Evolutionary conservation across 2,329 filamentous ascomycete genomes (phyloP).

Genomic region (Dryadomyces quercus-mongolicae): DNA sequence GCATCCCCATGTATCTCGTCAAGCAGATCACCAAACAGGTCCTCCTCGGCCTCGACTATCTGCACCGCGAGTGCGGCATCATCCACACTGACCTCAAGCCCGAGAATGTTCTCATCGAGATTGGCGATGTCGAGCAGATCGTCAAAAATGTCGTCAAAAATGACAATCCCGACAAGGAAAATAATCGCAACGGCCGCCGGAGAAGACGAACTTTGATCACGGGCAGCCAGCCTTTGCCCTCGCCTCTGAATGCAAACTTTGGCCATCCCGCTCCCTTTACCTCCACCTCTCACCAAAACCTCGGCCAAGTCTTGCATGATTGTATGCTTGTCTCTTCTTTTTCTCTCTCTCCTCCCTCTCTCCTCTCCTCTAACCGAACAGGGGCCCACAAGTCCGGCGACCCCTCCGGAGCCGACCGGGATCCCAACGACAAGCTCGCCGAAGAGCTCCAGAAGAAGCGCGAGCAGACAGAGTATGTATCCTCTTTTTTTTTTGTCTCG

Average conservation of each 20-base stretch:
- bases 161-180: constrained; percentile 64
- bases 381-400: constrained; percentile 1
- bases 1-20: constrained; percentile 90
- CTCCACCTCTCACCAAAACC: constrained; percentile 56
- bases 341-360: not conserved
- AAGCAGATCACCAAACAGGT: constrained; percentile 99
- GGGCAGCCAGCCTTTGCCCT: constrained; percentile 89
- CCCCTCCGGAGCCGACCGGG: constrained; percentile 5
- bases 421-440: constrained; percentile 30
- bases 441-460: constrained; percentile 64
- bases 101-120: constrained; percentile 97
- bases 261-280: constrained; percentile 62
- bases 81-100: constrained; percentile 97
- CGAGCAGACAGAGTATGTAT: constrained; percentile 82
- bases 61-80: constrained; percentile 96
- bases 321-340: constrained; percentile 4
- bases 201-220: constrained; percentile 90
- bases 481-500: not conserved
- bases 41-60: constrained; percentile 84
- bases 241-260: constrained; percentile 86
- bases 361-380: not conserved
- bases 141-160: constrained; percentile 92
- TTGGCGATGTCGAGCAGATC: constrained; percentile 96
- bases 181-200: constrained; percentile 82
- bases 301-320: constrained; percentile 76